Percentiles rank a stretch among this genome's conserved stretches.
These are phyloP conservation scores for Aspergillus pseudonomiae DNA, from an alignment of 2,329 filamentous ascomycete species.

Conservation along the genomic window DNA sequence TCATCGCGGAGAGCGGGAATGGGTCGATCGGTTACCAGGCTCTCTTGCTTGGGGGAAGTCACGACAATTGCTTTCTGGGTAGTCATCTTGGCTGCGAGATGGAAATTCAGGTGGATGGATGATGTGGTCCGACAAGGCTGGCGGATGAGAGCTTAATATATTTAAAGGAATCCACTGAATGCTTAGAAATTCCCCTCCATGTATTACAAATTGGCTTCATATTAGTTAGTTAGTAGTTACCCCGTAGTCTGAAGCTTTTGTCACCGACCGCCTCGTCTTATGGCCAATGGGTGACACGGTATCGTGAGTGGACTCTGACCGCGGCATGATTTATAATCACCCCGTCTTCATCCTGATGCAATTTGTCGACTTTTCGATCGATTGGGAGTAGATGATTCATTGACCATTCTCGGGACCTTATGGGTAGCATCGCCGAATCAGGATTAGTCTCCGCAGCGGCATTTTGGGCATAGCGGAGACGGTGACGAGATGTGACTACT, in stretches of 20 bases:
- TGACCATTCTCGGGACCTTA: no score
- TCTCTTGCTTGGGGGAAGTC: constrained; percentile 29
- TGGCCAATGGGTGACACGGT: not conserved
- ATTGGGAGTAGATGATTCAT: no score
- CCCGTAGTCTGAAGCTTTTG: no score
- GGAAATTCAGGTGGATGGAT: not conserved
- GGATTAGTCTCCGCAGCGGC: not conserved
- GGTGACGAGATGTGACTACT: not conserved
- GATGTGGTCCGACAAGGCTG: not conserved
- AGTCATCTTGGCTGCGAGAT: not conserved
- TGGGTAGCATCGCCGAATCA: not conserved
- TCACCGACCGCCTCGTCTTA: no score
- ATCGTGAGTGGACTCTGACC: not conserved
- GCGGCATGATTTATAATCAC: not conserved
- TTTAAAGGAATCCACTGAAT: not conserved
- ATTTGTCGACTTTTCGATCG: no score
- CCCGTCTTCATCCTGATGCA: no score
- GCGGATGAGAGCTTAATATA: not conserved
- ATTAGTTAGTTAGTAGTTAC: no score
- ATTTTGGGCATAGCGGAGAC: not conserved
- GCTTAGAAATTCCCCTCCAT: not conserved
- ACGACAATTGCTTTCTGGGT: constrained; percentile 40
- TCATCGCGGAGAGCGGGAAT: constrained; percentile 49
- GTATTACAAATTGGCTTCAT: not conserved
- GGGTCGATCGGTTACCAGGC: constrained; percentile 17